Conservation (phyloP, 768 basidiomycete species). For the Russula foetens region DNA sequence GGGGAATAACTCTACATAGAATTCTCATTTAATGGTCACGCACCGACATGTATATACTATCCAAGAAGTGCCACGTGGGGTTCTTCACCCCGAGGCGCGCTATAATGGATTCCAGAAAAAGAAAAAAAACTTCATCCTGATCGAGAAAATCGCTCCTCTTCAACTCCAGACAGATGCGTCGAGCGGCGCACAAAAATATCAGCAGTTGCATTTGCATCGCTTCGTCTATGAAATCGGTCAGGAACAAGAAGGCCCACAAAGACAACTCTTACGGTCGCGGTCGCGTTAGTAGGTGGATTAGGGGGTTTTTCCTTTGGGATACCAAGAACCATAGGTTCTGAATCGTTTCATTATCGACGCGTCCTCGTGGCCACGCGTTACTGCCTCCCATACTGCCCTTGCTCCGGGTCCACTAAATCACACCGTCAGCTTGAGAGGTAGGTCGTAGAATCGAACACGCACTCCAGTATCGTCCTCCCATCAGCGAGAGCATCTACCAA, state of each 20-base stretch:
- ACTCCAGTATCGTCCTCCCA: constrained; percentile 4
- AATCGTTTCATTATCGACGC: neutral
- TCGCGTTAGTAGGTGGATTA: neutral
- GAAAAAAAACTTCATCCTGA: no score
- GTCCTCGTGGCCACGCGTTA: neutral
- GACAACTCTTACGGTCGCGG: neutral
- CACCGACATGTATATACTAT: no score
- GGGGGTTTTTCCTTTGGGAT: neutral
- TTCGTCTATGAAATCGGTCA: neutral
- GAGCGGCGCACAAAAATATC: constrained; percentile 14
- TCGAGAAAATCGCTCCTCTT: constrained; percentile 2
- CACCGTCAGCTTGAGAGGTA: neutral
- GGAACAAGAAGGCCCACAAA: neutral
- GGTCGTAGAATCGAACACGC: neutral
- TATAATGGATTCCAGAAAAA: no score
- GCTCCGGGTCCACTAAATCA: constrained; percentile 5
- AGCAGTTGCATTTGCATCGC: neutral
- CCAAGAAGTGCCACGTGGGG: no score
- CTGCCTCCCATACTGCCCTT: constrained; percentile 8
- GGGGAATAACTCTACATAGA: no score
- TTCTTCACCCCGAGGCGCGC: no score
- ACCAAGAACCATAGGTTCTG: neutral
- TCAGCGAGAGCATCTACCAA: neutral
- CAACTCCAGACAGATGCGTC: constrained; percentile 12
- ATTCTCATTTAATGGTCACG: no score